A percentile compares a stretch with the other conserved stretches of the same genome.
Conservation (phyloP, 2,329 filamentous ascomycete species). For the Phyllosticta capitalensis region DNA sequence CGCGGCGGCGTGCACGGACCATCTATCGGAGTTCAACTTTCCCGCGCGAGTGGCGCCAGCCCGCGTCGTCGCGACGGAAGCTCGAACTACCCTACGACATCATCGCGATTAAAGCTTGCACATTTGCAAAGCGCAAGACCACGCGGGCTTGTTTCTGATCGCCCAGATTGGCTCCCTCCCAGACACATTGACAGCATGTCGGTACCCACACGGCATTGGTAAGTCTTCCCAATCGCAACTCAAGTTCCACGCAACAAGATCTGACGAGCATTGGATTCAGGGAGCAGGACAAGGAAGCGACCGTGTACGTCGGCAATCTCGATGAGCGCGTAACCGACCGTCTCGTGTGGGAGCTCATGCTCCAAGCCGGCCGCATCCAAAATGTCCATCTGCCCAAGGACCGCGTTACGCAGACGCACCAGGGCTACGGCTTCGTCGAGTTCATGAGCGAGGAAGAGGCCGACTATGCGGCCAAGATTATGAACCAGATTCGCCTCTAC, state of each 20-base stretch:
- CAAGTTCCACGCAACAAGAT: neutral
- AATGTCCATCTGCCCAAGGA: slow-evolving; percentile 98
- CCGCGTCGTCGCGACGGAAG: neutral
- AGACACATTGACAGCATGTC: neutral
- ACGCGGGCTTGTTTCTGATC: neutral
- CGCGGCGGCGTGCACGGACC: neutral
- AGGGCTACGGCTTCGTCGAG: slow-evolving; percentile 98
- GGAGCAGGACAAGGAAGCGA: slow-evolving; percentile 94
- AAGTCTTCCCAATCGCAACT: neutral
- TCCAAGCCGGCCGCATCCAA: slow-evolving; percentile 92
- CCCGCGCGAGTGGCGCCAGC: neutral
- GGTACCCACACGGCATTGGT: slow-evolving; percentile 8
- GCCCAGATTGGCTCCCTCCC: neutral
- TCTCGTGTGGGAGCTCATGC: slow-evolving; percentile 94
- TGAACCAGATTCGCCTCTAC: slow-evolving; percentile 90
- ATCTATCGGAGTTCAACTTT: neutral
- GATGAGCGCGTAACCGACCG: slow-evolving; percentile 90
- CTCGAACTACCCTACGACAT: neutral
- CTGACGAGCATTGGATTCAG: slow-evolving; percentile 13
- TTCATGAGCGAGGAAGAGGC: slow-evolving; percentile 93
- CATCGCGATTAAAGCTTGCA: neutral
- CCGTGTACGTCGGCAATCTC: slow-evolving; percentile 95
- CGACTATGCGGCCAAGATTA: slow-evolving; percentile 90
- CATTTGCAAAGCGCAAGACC: neutral
- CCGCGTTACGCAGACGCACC: slow-evolving; percentile 90